Conservation (phyloP, 1,284 basidiomycete species). For the Rhizoctonia solani region DNA sequence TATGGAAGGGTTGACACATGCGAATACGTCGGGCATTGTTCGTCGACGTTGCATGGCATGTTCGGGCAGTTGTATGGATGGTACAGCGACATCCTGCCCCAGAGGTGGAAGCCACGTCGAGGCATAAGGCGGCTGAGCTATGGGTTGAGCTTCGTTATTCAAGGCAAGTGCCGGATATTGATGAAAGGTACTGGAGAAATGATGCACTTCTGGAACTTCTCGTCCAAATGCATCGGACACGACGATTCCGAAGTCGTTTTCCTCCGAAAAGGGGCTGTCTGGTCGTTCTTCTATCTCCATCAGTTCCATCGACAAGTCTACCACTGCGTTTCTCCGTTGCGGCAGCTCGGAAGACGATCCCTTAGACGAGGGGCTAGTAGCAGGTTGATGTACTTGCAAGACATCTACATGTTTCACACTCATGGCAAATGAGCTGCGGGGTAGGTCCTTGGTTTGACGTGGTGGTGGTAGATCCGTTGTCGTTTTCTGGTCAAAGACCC, state of each 20-base stretch:
- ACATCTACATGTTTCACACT: neutral
- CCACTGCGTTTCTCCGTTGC: slow-evolving; percentile 3
- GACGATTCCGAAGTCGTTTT: slow-evolving; percentile 31
- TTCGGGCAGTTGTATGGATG: neutral
- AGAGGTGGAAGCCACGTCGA: too few species aligned
- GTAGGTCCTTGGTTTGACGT: slow-evolving; percentile 17
- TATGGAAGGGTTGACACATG: neutral
- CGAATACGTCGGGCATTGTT: slow-evolving; percentile 3
- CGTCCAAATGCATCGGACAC: slow-evolving; percentile 23
- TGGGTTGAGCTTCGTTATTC: too few species aligned
- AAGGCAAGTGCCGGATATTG: too few species aligned
- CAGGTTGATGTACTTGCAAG: too few species aligned
- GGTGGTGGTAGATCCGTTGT: neutral
- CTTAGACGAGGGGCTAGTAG: too few species aligned
- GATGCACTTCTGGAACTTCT: too few species aligned
- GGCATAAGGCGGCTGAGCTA: too few species aligned
- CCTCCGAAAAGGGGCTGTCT: slow-evolving; percentile 27
- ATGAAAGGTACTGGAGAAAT: too few species aligned
- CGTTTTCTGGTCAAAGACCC: neutral
- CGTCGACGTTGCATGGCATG: neutral
- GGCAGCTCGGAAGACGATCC: too few species aligned
- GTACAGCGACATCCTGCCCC: too few species aligned
- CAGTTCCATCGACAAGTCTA: neutral
- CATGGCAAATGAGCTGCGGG: slow-evolving; percentile 8
- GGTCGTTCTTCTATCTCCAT: neutral